Conservation (phyloP, 495 filamentous ascomycete genomes). For the Hapsidospora chrysogenum region DNA sequence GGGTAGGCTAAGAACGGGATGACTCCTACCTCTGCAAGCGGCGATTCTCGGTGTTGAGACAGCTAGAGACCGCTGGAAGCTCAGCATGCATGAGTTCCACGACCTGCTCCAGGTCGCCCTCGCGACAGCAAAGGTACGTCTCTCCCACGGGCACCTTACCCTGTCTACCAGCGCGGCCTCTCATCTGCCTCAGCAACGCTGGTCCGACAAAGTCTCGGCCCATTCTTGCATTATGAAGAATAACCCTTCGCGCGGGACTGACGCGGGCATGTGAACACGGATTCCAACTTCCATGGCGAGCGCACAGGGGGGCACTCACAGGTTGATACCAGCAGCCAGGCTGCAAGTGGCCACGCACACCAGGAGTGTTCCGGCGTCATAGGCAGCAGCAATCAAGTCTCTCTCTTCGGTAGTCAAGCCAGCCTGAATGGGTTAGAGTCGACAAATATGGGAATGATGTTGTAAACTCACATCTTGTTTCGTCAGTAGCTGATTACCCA, state of each 20-base stretch:
- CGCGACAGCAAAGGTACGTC: constrained; percentile 62
- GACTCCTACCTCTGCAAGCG: constrained; percentile 45
- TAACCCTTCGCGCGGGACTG: constrained; percentile 50
- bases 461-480: neutral
- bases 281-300: too few species aligned
- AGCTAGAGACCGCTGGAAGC: constrained; percentile 53
- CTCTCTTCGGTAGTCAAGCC: constrained; percentile 70
- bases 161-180: constrained; percentile 67
- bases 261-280: too few species aligned
- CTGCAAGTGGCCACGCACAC: constrained; percentile 71
- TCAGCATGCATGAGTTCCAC: constrained; percentile 58
- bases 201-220: constrained; percentile 62
- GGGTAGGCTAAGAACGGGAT: neutral
- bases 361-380: constrained; percentile 51
- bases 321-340: constrained; percentile 73
- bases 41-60: constrained; percentile 48
- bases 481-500: neutral
- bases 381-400: constrained; percentile 55
- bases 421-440: constrained; percentile 28
- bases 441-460: neutral
- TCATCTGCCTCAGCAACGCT: constrained; percentile 73
- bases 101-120: constrained; percentile 51
- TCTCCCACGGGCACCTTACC: constrained; percentile 70
- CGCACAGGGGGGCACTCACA: constrained; percentile 17
- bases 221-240: constrained; percentile 64